These are phyloP conservation scores for Oxalis stricta DNA, from an alignment of 441 rosid genomes.

Conservation along the genomic window DNA sequence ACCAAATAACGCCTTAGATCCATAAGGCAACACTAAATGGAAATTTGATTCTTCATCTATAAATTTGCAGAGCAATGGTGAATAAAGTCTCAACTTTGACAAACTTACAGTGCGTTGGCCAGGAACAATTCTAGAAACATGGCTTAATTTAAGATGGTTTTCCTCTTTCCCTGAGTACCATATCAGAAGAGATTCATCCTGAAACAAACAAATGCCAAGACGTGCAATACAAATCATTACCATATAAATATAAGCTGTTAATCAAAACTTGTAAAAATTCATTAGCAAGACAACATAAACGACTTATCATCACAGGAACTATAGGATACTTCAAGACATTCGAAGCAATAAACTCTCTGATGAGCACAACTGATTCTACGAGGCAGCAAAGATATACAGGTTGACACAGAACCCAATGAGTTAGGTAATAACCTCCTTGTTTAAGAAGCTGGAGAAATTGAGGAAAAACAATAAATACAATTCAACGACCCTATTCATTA, in stretches of 20 bases:
- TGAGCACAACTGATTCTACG: no score
- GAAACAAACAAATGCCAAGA: conserved; percentile 10
- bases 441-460: background rate
- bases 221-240: background rate
- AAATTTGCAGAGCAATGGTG: background rate
- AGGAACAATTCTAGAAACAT: conserved; percentile 40
- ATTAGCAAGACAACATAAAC: no score
- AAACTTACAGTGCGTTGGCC: conserved; percentile 49
- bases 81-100: conserved; percentile 1
- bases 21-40: no score
- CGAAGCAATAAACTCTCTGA: no score
- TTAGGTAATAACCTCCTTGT: background rate
- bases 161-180: conserved; percentile 52
- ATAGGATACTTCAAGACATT: no score
- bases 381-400: no score
- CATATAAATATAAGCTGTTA: background rate
- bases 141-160: conserved; percentile 40
- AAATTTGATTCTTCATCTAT: no score
- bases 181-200: conserved; percentile 44
- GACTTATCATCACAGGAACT: no score
- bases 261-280: background rate
- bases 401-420: no score
- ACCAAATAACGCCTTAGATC: no score
- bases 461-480: background rate
- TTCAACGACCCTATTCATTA: background rate